Evolutionary conservation across 2,329 filamentous ascomycete species (phyloP).

Genomic region (Herpotrichia juniperi): DNA sequence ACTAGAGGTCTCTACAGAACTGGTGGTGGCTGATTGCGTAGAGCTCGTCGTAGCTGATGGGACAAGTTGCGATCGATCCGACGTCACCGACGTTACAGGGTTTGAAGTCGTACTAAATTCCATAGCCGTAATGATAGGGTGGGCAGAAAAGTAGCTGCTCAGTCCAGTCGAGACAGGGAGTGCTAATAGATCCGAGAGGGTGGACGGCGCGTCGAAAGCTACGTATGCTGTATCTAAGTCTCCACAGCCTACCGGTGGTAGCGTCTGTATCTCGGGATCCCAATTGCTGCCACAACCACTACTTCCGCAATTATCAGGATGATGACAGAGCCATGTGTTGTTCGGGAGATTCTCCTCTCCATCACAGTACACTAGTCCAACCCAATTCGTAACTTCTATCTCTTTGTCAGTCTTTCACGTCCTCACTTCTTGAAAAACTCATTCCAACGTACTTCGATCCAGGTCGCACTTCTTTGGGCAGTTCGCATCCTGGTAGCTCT

Average conservation of each 20-base stretch:
- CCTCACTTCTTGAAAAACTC: not conserved
- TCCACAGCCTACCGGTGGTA: slow-evolving; percentile 8
- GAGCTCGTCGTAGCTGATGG: not conserved
- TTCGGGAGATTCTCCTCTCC: slow-evolving; percentile 11
- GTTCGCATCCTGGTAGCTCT: slow-evolving; percentile 11
- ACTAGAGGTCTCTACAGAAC: not conserved
- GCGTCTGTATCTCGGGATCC: slow-evolving; percentile 11
- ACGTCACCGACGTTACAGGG: too few relatives aligned
- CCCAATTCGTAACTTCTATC: slow-evolving; percentile 17
- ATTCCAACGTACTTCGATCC: slow-evolving; percentile 7
- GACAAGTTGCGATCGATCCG: not conserved
- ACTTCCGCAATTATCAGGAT: slow-evolving; percentile 23
- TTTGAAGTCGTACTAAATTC: not conserved
- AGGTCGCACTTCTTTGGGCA: slow-evolving; percentile 27
- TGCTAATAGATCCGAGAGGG: slow-evolving; percentile 5
- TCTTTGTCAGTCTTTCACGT: not conserved
- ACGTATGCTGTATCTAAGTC: slow-evolving; percentile 8
- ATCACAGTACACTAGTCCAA: slow-evolving; percentile 23
- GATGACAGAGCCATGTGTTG: slow-evolving; percentile 24
- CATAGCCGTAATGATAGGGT: slow-evolving; percentile 4
- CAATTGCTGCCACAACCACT: slow-evolving; percentile 5
- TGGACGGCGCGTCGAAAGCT: slow-evolving; percentile 7
- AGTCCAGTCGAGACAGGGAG: slow-evolving; percentile 8
- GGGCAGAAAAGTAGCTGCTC: slow-evolving; percentile 10
- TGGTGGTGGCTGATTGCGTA: not conserved